Evolutionary conservation across 768 basidiomycete genomes (phyloP).

Genomic region (Podaxis mareebaensis): DNA sequence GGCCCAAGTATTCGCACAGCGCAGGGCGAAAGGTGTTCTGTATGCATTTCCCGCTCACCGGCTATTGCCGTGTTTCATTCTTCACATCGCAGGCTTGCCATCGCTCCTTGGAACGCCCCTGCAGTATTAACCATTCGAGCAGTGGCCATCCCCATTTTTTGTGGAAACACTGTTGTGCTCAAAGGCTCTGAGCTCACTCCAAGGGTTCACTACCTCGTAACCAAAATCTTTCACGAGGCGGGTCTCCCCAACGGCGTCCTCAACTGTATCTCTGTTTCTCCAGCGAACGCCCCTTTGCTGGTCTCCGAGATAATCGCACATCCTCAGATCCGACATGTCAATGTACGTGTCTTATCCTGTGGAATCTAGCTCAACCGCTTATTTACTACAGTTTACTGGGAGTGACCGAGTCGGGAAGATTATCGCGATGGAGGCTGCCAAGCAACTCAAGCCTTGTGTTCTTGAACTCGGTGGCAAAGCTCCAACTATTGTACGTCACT

Average conservation of each 20-base stretch:
- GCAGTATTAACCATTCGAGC: constrained; percentile 45
- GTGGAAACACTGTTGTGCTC: constrained; percentile 58
- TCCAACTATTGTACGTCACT: constrained; percentile 45
- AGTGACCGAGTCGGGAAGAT: constrained; percentile 54
- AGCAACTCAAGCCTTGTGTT: constrained; percentile 54
- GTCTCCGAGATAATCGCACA: constrained; percentile 57
- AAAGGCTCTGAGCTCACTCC: constrained; percentile 55
- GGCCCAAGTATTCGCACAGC: constrained; percentile 42
- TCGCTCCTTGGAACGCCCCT: constrained; percentile 61
- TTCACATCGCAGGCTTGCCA: constrained; percentile 40
- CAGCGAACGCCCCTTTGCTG: constrained; percentile 41
- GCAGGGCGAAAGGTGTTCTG: constrained; percentile 55
- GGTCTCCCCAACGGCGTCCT: constrained; percentile 62
- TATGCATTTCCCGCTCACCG: constrained; percentile 26
- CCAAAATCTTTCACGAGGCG: constrained; percentile 53
- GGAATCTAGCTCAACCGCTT: background rate
- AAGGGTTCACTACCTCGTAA: constrained; percentile 43
- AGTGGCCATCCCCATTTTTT: constrained; percentile 45
- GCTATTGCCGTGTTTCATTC: background rate
- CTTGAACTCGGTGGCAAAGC: constrained; percentile 59
- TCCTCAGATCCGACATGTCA: constrained; percentile 52
- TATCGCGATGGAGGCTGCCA: constrained; percentile 55
- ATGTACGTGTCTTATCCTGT: constrained; percentile 32
- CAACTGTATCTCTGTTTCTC: constrained; percentile 52
- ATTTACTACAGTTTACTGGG: constrained; percentile 48